Conservation (phyloP, 108 stramenopile species). For the Cyclostephanos tholiformis region DNA sequence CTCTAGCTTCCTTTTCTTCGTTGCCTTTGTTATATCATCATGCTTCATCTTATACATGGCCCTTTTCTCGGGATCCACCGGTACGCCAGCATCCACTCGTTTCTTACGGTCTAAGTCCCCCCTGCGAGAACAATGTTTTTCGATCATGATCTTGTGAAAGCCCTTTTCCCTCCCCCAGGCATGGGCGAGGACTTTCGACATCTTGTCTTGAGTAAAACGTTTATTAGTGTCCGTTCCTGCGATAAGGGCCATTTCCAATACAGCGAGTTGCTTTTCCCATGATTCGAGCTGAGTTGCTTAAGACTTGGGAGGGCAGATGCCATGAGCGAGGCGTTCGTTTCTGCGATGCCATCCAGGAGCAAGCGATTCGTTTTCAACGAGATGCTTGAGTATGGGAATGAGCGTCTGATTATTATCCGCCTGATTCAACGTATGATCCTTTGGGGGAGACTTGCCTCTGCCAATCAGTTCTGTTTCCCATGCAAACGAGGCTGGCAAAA, state of each 20-base stretch:
- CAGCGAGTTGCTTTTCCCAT: conserved; percentile 72
- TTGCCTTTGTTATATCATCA: conserved; percentile 1
- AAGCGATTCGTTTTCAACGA: conserved; percentile 23
- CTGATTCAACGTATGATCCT: not conserved
- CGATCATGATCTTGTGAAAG: conserved; percentile 53
- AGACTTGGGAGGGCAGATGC: conserved; percentile 48
- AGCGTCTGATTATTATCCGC: not conserved
- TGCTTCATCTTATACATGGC: not conserved
- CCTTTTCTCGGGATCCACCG: conserved; percentile 15
- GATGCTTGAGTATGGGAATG: conserved; percentile 22
- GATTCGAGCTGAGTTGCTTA: conserved; percentile 60
- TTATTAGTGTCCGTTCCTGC: conserved; percentile 44
- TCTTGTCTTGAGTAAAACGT: conserved; percentile 55
- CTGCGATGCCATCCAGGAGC: conserved; percentile 77
- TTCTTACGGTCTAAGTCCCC: conserved; percentile 72
- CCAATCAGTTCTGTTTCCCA: conserved; percentile 27
- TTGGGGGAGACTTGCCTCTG: not conserved
- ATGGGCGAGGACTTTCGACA: conserved; percentile 61
- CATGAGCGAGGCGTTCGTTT: conserved; percentile 71
- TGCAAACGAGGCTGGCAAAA: conserved; percentile 63
- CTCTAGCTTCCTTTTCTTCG: conserved; percentile 7
- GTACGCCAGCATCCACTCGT: conserved; percentile 59
- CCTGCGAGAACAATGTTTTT: conserved; percentile 61
- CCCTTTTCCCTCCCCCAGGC: conserved; percentile 75
- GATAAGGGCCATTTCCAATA: conserved; percentile 27